phyloP scores from a whole-genome alignment of 192 early-diverging fungal species.

The Backusella westeae region DNA sequence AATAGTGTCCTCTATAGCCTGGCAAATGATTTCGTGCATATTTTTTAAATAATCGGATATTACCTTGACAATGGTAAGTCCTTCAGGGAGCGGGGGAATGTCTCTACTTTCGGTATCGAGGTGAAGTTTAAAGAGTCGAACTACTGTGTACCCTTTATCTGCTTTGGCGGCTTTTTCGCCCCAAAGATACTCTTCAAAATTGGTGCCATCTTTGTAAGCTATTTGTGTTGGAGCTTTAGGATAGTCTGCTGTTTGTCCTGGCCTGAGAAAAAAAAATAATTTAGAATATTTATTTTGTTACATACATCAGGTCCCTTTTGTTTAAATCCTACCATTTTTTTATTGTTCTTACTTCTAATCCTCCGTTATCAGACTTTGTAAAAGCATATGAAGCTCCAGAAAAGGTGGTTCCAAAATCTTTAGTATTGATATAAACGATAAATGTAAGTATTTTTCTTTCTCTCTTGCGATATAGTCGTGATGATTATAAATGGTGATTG shows the following conservation, averaged over 20 bases:
- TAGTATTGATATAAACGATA: neutral
- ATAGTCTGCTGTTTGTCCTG: neutral
- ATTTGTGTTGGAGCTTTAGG: constrained; percentile 39
- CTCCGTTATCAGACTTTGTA: constrained; percentile 28
- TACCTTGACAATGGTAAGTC: constrained; percentile 43
- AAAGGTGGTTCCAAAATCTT: constrained; percentile 41
- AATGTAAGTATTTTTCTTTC: neutral
- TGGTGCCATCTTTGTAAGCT: constrained; percentile 35
- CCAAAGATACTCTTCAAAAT: constrained; percentile 37
- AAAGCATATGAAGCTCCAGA: constrained; percentile 45
- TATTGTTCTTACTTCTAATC: constrained; percentile 35
- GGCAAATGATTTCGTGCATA: constrained; percentile 35
- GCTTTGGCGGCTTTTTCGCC: constrained; percentile 37
- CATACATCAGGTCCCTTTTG: too few species aligned
- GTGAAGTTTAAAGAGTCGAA: constrained; percentile 48
- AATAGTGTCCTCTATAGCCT: constrained; percentile 12
- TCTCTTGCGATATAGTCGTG: neutral
- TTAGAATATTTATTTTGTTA: neutral
- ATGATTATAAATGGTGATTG: neutral
- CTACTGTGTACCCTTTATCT: constrained; percentile 36
- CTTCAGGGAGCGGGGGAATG: constrained; percentile 39
- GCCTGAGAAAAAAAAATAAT: constrained; percentile 1
- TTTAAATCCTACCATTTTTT: constrained; percentile 34
- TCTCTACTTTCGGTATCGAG: constrained; percentile 43
- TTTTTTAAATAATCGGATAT: constrained; percentile 52